Percentiles rank a stretch among this genome's conserved stretches.
These are phyloP conservation scores for Phytophthora cajani DNA, from an alignment of 352 stramenopile genomes.

Conservation along the genomic window DNA sequence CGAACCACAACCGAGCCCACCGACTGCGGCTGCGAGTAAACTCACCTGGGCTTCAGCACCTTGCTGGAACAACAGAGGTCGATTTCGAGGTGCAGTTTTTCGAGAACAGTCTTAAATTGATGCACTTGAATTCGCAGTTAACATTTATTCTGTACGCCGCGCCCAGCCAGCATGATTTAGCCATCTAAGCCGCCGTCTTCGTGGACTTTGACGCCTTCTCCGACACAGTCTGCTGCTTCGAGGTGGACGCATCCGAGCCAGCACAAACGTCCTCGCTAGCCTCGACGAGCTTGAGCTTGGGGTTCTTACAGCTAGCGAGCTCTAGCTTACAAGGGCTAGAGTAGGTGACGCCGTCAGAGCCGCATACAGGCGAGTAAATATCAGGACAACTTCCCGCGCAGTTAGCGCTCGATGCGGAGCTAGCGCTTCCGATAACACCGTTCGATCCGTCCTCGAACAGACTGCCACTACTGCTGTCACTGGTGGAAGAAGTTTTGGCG, in stretches of 20 bases:
- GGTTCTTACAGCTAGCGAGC: constrained; percentile 32
- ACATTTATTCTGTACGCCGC: constrained; percentile 13
- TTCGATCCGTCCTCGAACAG: constrained; percentile 24
- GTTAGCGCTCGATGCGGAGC: not conserved
- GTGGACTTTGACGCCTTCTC: constrained; percentile 16
- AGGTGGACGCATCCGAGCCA: constrained; percentile 11
- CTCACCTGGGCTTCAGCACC: not conserved
- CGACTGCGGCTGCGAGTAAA: not conserved
- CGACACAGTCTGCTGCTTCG: constrained; percentile 23
- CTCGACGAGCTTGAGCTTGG: constrained; percentile 22
- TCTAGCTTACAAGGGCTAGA: constrained; percentile 33
- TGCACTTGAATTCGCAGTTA: constrained; percentile 7
- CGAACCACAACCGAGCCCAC: too few species aligned
- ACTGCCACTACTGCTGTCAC: constrained; percentile 11
- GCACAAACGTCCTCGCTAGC: constrained; percentile 24
- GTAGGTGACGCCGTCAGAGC: constrained; percentile 45
- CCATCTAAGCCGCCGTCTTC: constrained; percentile 11
- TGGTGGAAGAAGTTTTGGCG: constrained; percentile 18
- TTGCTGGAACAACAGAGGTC: not conserved
- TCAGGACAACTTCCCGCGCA: constrained; percentile 32
- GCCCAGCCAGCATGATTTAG: not conserved
- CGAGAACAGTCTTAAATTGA: not conserved
- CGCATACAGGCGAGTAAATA: constrained; percentile 42
- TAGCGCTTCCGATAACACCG: constrained; percentile 19
- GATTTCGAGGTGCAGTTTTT: not conserved